Evolutionary conservation across 768 basidiomycete genomes (phyloP).

Genomic region (Leccinum disarticulatum): DNA sequence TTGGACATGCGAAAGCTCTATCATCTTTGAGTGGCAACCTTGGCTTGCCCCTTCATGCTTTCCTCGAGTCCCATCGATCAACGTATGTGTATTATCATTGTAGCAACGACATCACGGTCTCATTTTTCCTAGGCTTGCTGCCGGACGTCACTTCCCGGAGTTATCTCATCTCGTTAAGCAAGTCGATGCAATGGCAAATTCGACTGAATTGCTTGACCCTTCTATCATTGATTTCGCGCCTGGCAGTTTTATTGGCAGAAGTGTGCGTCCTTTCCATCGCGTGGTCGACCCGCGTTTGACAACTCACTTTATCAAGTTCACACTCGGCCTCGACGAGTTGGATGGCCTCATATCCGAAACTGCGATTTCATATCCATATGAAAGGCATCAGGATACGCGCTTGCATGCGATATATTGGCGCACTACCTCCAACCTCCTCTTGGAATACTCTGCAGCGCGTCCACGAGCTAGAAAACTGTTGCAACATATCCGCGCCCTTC

Average conservation of each 20-base stretch:
- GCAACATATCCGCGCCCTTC: slow-evolving; percentile 17
- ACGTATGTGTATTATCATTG: slow-evolving; percentile 17
- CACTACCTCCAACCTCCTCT: slow-evolving; percentile 31
- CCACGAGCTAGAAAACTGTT: slow-evolving; percentile 19
- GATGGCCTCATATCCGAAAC: slow-evolving; percentile 16
- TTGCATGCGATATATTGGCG: slow-evolving; percentile 30
- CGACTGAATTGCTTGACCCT: slow-evolving; percentile 19
- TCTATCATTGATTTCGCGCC: slow-evolving; percentile 26
- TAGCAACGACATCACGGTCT: background rate
- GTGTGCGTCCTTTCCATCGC: slow-evolving; percentile 15
- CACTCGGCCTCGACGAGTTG: slow-evolving; percentile 32
- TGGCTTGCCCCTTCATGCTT: slow-evolving; percentile 19
- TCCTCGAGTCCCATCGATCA: slow-evolving; percentile 22
- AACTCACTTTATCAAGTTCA: slow-evolving; percentile 14
- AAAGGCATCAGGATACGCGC: slow-evolving; percentile 10
- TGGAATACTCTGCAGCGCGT: slow-evolving; percentile 33
- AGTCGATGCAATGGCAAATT: slow-evolving; percentile 17
- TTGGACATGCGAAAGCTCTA: slow-evolving; percentile 28
- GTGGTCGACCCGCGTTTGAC: slow-evolving; percentile 1
- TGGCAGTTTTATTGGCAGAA: slow-evolving; percentile 31
- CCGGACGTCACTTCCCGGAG: background rate
- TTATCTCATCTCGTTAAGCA: background rate
- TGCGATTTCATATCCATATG: background rate
- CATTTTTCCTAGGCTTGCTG: slow-evolving; percentile 15
- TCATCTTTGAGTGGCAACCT: slow-evolving; percentile 23